Base-by-base conservation (phyloP, 768 basidiomycete genomes). In the Lactifluus hygrophoroides region DNA sequence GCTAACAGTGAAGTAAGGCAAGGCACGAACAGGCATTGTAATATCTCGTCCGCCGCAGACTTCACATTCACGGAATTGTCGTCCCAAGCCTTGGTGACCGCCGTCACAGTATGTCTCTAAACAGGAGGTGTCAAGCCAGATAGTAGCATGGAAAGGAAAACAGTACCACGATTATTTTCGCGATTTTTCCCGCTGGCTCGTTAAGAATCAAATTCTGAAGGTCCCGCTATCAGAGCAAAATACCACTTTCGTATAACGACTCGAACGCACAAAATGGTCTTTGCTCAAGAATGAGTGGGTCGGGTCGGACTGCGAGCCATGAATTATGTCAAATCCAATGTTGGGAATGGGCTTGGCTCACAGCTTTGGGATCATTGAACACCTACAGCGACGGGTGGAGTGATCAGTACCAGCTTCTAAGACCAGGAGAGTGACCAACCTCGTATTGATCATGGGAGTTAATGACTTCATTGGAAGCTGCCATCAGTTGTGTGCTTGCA, bases 211-310 rank as follows among this genome's bases (percentile, higher is more conserved):
- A 73, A 67, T 88, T 87, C 87, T 86, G 47, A 37, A 30, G n/a
- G 14, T 35, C 9, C 27, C 30, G 17, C 8, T 35, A 28, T 43
- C 27, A 48, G 62, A 32, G 46, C 30, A 5, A 45, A 21, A 47
- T 70, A 56, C 56, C 21, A 50, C 58, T 54, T 47, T 32, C 40
- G n/a, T 43, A 11, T 28, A 14, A 42, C 40, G 46, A 32, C n/a
- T 14, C 21, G 42, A n/a, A 77, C 85, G 66, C 63, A 88, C 88
- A 64, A 91, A 91, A 66, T 93, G 89, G 67, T 93, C 90, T 73
- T 92, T 92, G 68, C 87, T 90, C 70, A 93, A 70, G 76, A 90
- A 89, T 3, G 88, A 91, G 68, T 92, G 90, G 3, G 90, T 94
- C 3, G 90, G 90, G 68, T 94, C 90, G 34, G 85, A 87, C 83